phyloP scores from a whole-genome alignment of 1,284 basidiomycete species.

The Austroboletus novae-zelandiae region DNA sequence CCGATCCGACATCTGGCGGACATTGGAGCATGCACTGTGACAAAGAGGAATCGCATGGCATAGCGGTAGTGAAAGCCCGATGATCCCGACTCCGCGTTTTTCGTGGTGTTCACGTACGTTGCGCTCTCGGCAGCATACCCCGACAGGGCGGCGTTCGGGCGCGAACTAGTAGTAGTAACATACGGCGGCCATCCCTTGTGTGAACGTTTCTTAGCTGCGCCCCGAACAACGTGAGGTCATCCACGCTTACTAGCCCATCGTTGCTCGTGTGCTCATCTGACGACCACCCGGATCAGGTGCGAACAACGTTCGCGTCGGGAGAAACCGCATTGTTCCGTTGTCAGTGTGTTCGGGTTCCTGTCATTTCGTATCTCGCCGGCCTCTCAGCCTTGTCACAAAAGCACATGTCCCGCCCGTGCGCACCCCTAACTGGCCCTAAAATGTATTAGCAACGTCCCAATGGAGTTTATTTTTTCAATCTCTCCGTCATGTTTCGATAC shows the following conservation, averaged over 20 bases:
- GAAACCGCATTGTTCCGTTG: conserved; percentile 10
- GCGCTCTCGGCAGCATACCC: not conserved
- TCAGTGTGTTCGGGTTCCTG: conserved; percentile 5
- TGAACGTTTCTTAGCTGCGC: not conserved
- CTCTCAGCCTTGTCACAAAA: not conserved
- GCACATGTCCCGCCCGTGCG: not conserved
- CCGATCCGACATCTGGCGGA: not conserved
- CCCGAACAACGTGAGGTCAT: not conserved
- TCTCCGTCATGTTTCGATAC: too few relatives aligned
- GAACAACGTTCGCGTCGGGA: not conserved
- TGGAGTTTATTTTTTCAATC: not conserved
- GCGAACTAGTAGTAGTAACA: not conserved
- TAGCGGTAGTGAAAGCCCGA: not conserved
- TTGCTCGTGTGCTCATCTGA: not conserved
- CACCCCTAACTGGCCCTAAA: not conserved
- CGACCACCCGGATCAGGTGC: conserved; percentile 6
- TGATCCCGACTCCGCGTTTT: not conserved
- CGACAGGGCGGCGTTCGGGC: not conserved
- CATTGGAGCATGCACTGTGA: not conserved
- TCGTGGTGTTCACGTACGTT: not conserved
- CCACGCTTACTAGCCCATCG: not conserved
- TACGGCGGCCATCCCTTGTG: not conserved
- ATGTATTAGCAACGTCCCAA: not conserved
- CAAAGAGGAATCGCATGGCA: not conserved
- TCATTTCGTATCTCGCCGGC: conserved; percentile 5